phyloP scores from a whole-genome alignment of 768 basidiomycete species.

The Boletus bicolor region DNA sequence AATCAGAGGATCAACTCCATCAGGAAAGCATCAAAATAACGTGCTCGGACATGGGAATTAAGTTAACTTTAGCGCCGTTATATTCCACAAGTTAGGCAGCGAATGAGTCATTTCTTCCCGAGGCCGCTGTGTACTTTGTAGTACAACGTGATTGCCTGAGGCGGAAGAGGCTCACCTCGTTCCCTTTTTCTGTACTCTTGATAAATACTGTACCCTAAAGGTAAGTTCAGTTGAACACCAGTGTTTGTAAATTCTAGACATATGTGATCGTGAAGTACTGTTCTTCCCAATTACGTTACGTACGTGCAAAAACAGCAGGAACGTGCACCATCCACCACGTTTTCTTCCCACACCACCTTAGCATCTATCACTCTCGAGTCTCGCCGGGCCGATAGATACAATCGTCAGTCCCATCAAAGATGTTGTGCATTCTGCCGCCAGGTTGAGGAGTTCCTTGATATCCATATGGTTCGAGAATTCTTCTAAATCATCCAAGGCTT shows the following conservation, averaged over 20 bases:
- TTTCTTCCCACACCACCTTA: no score
- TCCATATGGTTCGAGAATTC: no score
- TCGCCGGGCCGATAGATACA: no score
- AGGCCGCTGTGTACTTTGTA: background rate
- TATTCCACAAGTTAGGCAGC: background rate
- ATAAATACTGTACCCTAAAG: background rate
- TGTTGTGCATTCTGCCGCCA: no score
- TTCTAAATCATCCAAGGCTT: no score
- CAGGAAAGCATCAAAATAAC: no score
- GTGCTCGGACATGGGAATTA: background rate
- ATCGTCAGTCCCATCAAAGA: no score
- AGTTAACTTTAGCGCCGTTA: background rate
- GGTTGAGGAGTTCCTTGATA: no score
- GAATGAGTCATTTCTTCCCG: background rate
- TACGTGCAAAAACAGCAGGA: background rate
- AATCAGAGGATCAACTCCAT: background rate
- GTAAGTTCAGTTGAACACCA: no score
- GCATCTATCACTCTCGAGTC: no score
- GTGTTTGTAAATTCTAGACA: background rate
- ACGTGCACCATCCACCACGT: no score
- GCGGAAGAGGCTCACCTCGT: background rate
- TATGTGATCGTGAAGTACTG: background rate
- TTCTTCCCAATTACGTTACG: background rate
- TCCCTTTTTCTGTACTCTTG: background rate
- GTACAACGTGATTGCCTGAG: background rate